Percentiles rank a stretch among this genome's conserved stretches.
phyloP scores from a whole-genome alignment of 495 filamentous ascomycete genomes.

The Bombardia bombarda region DNA sequence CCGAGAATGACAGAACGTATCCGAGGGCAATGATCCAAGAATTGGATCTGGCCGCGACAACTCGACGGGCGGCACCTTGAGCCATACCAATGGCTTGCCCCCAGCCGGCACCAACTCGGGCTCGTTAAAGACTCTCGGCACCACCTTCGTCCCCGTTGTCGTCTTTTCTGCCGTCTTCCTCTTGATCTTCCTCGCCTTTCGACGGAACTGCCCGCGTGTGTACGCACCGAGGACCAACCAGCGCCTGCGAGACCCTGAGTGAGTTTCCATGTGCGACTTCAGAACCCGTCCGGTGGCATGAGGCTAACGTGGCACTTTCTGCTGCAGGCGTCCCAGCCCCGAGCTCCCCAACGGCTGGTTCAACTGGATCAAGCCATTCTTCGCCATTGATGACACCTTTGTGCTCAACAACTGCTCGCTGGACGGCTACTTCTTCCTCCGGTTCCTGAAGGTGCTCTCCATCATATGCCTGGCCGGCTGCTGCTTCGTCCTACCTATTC shows the following conservation, averaged over 20 bases:
- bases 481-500: slow-evolving; percentile 64
- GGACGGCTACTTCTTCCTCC: slow-evolving; percentile 71
- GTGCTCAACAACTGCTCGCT: slow-evolving; percentile 60
- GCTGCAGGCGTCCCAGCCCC: slow-evolving; percentile 53
- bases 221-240: slow-evolving; percentile 25
- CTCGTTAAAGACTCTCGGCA: slow-evolving; percentile 32
- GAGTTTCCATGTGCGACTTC: slow-evolving; percentile 7
- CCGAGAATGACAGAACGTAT: slow-evolving; percentile 10
- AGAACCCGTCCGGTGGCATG: background rate
- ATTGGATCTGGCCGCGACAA: slow-evolving; percentile 22
- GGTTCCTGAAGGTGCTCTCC: slow-evolving; percentile 65
- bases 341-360: slow-evolving; percentile 57
- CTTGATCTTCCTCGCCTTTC: slow-evolving; percentile 19
- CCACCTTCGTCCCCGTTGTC: slow-evolving; percentile 45
- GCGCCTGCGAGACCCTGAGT: slow-evolving; percentile 22
- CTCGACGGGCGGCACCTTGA: slow-evolving; percentile 17
- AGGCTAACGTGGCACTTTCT: slow-evolving; percentile 14
- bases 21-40: slow-evolving; percentile 17
- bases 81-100: slow-evolving; percentile 3
- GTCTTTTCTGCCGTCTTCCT: slow-evolving; percentile 27
- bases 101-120: slow-evolving; percentile 9
- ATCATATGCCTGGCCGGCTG: slow-evolving; percentile 66
- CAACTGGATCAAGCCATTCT: slow-evolving; percentile 56
- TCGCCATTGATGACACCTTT: slow-evolving; percentile 52
- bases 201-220: slow-evolving; percentile 22